Percentiles rank a stretch among this genome's conserved stretches.
Evolutionary conservation across 345 rosid species (phyloP).

Genomic region (Pistacia atlantica): DNA sequence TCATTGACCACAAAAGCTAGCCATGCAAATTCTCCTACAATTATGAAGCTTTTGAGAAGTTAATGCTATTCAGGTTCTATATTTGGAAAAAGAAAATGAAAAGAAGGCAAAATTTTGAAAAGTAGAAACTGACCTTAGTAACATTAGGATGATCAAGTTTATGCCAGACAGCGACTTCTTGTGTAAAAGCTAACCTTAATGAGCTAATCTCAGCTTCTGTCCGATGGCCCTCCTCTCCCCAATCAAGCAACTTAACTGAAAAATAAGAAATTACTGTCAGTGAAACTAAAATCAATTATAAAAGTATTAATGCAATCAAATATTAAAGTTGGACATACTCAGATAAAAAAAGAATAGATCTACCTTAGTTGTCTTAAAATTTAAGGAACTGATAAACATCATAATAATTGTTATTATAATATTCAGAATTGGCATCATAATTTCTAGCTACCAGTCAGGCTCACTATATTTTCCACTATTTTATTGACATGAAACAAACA

Average conservation of each 20-base stretch:
- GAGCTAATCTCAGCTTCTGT: slow-evolving; percentile 87
- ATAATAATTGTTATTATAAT: neutral
- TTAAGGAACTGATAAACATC: neutral
- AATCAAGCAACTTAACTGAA: slow-evolving; percentile 94
- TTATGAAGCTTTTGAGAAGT: slow-evolving; percentile 4
- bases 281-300: slow-evolving; percentile 13
- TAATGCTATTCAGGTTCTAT: neutral
- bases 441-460: slow-evolving; percentile 16
- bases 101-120: neutral
- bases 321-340: neutral
- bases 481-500: slow-evolving; percentile 26
- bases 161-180: slow-evolving; percentile 99
- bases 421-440: neutral
- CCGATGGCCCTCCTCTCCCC: slow-evolving; percentile 99
- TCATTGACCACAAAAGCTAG: neutral
- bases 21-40: neutral
- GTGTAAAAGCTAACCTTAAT: slow-evolving; percentile 78
- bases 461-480: slow-evolving; percentile 9
- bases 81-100: neutral
- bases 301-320: neutral
- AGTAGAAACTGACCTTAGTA: slow-evolving; percentile 66
- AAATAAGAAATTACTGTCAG: slow-evolving; percentile 12
- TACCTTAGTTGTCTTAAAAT: neutral
- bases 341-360: slow-evolving; percentile 14
- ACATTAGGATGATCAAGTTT: slow-evolving; percentile 97